These are phyloP conservation scores for Mortierella sp. DNA, from an alignment of 371 early-diverging fungal genomes.

Conservation along the genomic window DNA sequence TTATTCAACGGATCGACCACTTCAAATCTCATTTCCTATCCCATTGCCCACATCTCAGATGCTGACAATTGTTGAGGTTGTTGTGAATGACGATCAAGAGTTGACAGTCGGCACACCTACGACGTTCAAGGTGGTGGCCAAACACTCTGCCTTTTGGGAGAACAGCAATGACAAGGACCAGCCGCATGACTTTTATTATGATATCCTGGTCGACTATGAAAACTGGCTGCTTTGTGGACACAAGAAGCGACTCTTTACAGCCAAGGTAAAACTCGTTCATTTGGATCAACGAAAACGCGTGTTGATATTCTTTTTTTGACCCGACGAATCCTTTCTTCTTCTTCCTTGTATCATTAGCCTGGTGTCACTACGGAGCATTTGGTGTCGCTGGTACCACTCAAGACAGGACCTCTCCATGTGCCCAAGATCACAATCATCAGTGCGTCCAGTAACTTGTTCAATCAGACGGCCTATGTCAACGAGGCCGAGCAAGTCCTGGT, in stretches of 20 bases:
- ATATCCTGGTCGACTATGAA: constrained; percentile 75
- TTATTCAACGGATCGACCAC: constrained; percentile 20
- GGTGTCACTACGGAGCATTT: constrained; percentile 64
- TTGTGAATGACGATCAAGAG: constrained; percentile 56
- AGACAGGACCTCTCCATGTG: constrained; percentile 71
- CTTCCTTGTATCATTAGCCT: constrained; percentile 49
- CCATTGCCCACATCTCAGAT: constrained; percentile 45
- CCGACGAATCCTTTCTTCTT: constrained; percentile 4
- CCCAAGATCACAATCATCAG: constrained; percentile 67
- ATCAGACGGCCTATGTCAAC: constrained; percentile 69
- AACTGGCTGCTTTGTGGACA: constrained; percentile 79
- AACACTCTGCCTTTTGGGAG: constrained; percentile 72
- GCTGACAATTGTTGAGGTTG: constrained; percentile 68
- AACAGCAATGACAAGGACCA: constrained; percentile 47
- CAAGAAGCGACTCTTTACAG: constrained; percentile 64
- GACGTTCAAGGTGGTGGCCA: constrained; percentile 62
- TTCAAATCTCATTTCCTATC: constrained; percentile 63
- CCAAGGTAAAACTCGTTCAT: constrained; percentile 59
- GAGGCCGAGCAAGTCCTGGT: constrained; percentile 73
- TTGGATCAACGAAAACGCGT: not conserved
- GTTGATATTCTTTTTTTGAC: not conserved
- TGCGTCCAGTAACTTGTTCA: constrained; percentile 59
- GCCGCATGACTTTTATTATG: constrained; percentile 62
- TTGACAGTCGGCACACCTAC: constrained; percentile 67
- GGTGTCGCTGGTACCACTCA: constrained; percentile 70